Evolutionary conservation across 306 rosid genomes (phyloP), one percentile per base, ranked within the genome.

Genomic region (Mucuna pruriens): DNA sequence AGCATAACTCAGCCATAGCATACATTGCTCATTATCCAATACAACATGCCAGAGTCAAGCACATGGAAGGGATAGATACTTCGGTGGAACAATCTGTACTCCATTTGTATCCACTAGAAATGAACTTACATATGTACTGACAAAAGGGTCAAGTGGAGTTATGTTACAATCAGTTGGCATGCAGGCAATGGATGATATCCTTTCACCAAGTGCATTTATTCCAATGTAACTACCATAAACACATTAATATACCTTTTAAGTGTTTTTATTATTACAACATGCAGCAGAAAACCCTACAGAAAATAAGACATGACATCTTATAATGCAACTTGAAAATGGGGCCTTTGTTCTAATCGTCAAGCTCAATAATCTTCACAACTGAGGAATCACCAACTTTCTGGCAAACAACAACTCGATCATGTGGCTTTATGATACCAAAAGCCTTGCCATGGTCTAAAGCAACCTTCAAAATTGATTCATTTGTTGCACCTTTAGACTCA

Each of bases 381-480:
- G 97, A 89, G 29, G 98, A 80, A 82, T 94, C 98, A 11, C 95
- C 98, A 26, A 94, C 91, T 86, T 94, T 94, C 87, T 94, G 98
- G 87, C 98, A 94, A 42, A 94, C 89, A 45, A 94, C 98, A 16
- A 94, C 90, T 11, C 98, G 93, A 71, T 94, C 98, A 23, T 92
- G 98, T 11, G 98, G 85, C 87, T 91, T 94, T 23, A 94, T 71
- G 12, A 94, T 89, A 45, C 95, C 97, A 0, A 77, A 71, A 40
- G 89, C 85, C 86, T 91, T 94, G 74, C 98, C 98, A 73, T 92
- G 94, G 65, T 92, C 97, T 76, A 94, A 91, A 15, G 98, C 95
- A 46, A 92, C 97, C 92, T 94, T 94, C 49, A 94, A 83, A 85
- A 94, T 91, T 0, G 98, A 94, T 62, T 94, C 98, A 22, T 90